Base-by-base conservation (phyloP, 805 yeast genomes). In the Cyberlindnera misumaiensis region DNA sequence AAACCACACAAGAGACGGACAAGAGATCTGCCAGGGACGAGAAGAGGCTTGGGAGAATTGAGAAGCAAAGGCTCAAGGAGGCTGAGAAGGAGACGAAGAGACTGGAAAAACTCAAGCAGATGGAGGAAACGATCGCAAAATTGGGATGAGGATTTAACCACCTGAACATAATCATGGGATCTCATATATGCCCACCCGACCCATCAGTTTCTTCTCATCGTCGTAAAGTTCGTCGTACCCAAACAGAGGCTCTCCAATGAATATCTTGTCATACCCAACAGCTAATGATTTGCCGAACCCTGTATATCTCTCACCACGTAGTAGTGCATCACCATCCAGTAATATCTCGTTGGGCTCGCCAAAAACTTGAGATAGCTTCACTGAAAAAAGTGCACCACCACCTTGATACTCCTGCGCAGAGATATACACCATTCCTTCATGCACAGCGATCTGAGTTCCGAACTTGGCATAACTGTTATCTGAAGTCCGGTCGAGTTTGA, bases 401-500 rank as follows among this genome's bases (percentile, higher is more conserved):
- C 78, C 80, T 1, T 77, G 79, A 39, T 54, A 53, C 3, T 72
- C 73, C 1, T 75, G 72, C 0, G 76, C 65, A 0, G 75, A 60
- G 3, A 72, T 48, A 35, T 57, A 58, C 16, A 72, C 48, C 7
- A 15, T 13, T 5, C 47, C 44, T 12, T 46, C 45, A 16, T 45
- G 37, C 1, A 28, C 36, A 22, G 36, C 38, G 2, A 26, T 45
- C 1, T 20, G 10, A 3, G 11, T 15, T 1, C 57, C 55, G 35
- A 53, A 51, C 13, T 44, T 43, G 6, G 52, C 35, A 16, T 41
- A 25, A 3, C 42, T 20, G 11, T 28, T 34, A 4, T 7, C 32
- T n/a, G 38, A 2, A 2, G 27, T 11, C 0, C 15, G n/a, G 1
- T 30, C 29, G 12, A 40, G 16, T 1, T 20, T 15, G 18, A 49